These are phyloP conservation scores for Erodium moschatum DNA, from an alignment of 441 rosid genomes.

Conservation along the genomic window DNA sequence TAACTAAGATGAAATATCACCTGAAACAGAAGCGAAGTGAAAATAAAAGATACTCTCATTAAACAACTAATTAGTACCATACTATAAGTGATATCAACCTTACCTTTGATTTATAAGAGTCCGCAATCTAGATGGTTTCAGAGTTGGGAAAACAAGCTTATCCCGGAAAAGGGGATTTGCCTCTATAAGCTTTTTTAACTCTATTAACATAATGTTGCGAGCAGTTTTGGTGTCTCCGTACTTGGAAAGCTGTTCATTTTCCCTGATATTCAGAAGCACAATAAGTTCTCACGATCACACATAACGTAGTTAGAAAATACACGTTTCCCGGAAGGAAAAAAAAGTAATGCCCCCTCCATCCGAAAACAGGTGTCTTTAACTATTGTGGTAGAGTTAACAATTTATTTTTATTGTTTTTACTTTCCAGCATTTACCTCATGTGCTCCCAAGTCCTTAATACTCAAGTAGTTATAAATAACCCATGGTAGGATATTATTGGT, in stretches of 20 bases:
- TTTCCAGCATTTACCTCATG: too few species aligned
- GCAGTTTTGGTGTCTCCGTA: slow-evolving; percentile 75
- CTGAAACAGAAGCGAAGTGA: neutral
- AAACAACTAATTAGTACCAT: neutral
- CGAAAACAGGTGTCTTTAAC: too few species aligned
- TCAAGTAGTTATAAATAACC: too few species aligned
- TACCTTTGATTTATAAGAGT: slow-evolving; percentile 81
- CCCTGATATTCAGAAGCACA: slow-evolving; percentile 35
- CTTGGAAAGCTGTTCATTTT: slow-evolving; percentile 68
- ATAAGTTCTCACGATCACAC: neutral
- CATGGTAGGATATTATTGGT: too few species aligned
- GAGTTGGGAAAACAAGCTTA: slow-evolving; percentile 67
- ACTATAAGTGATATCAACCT: slow-evolving; percentile 1
- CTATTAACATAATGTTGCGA: slow-evolving; percentile 65
- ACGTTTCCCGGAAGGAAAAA: neutral
- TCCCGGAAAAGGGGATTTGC: slow-evolving; percentile 82
- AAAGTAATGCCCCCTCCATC: neutral
- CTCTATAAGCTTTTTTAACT: slow-evolving; percentile 70
- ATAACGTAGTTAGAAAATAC: neutral
- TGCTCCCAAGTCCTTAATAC: too few species aligned
- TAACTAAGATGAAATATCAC: neutral
- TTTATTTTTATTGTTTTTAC: too few species aligned
- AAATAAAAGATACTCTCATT: neutral
- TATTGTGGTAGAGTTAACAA: too few species aligned
- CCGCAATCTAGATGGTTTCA: slow-evolving; percentile 66